Evolutionary conservation across 306 rosid genomes (phyloP), one percentile per base, ranked within the genome.

Genomic region (Fagus crenata): DNA sequence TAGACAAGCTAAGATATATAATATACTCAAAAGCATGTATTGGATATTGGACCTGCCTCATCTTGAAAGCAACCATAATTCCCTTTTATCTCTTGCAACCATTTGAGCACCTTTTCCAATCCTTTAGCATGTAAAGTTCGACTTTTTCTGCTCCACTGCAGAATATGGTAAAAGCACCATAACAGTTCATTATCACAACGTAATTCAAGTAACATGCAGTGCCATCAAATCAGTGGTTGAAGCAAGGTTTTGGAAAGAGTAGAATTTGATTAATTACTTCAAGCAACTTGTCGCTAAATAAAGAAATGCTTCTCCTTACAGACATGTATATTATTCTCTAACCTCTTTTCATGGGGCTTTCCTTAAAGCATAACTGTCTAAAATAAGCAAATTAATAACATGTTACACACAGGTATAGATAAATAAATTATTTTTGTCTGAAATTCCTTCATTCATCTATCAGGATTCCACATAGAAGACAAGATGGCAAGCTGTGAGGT

Each of bases 61-160:
- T 83, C 82, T 83, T 87, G 89, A 74, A 77, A 71, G 78, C 80
- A 69, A 41, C 69, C 81, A 70, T 88, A 85, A 55, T 83, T 89
- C 59, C 64, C 69, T 77, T 90, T 83, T 79, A 89, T 89, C 83
- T 88, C 96, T 72, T 79, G 81, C 86, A 94, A 83, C 98, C 98
- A 94, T 86, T 86, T 89, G 75, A 90, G 91, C 74, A 94, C 92
- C 87, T 89, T 91, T 87, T 89, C 95, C 81, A 94, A 80, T 72
- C 97, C 98, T 87, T 88, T 87, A 74, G 87, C 91, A 86, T 90
- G 96, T 77, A 94, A 82, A 59, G 86, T 78, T 49, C 92, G 87
- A 74, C 98, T 92, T 88, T 89, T 94, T 72, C 79, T 84, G 91
- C 92, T 94, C 97, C 97, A 94, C 98, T 92, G 78, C 73, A 79